Evolutionary conservation across 768 basidiomycete genomes (phyloP).

Genomic region (Mycena latifolia): DNA sequence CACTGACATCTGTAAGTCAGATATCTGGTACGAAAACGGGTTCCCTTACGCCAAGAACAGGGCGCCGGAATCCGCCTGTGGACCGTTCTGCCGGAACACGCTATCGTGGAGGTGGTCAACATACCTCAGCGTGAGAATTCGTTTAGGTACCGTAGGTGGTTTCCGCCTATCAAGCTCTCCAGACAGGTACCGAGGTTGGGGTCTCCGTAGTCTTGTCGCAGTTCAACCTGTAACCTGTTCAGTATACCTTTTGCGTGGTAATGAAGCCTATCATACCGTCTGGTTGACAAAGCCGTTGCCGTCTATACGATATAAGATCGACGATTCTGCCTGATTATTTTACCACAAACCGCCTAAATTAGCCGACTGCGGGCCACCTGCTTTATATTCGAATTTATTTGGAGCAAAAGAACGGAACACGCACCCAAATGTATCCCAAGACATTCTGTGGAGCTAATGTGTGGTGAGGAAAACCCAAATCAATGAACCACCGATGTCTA

Average conservation of each 20-base stretch:
- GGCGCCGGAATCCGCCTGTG: slow-evolving; percentile 57
- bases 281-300: slow-evolving; percentile 72
- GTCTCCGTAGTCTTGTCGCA: slow-evolving; percentile 83
- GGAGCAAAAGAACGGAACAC: slow-evolving; percentile 37
- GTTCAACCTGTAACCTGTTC: slow-evolving; percentile 65
- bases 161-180: slow-evolving; percentile 83
- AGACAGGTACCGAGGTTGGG: slow-evolving; percentile 75
- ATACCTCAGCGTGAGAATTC: slow-evolving; percentile 37
- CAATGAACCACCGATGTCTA: slow-evolving; percentile 52
- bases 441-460: slow-evolving; percentile 32
- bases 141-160: slow-evolving; percentile 77
- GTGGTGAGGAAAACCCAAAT: slow-evolving; percentile 38
- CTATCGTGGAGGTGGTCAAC: slow-evolving; percentile 47
- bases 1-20: slow-evolving; percentile 41
- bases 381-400: slow-evolving; percentile 67
- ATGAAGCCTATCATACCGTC: slow-evolving; percentile 57
- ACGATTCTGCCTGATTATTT: no score
- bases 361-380: slow-evolving; percentile 75
- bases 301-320: slow-evolving; percentile 57
- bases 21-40: background rate
- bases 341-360: slow-evolving; percentile 64
- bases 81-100: slow-evolving; percentile 71
- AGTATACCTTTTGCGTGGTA: slow-evolving; percentile 11
- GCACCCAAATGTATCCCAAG: slow-evolving; percentile 28
- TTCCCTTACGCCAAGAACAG: slow-evolving; percentile 69